Conservation (phyloP, 768 basidiomycete species). For the Mycena pura region DNA sequence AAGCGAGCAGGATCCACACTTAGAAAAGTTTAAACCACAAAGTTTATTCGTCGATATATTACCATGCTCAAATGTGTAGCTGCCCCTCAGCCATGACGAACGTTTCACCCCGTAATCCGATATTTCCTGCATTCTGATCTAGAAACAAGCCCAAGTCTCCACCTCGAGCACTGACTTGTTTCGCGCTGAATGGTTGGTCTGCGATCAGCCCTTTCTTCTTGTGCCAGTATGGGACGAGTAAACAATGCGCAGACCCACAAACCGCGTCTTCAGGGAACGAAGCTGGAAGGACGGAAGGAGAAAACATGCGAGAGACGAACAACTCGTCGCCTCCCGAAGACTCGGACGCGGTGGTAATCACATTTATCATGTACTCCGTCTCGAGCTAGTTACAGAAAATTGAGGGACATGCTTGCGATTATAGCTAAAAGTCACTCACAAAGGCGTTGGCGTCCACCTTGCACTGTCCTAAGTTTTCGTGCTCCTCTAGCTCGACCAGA, state of each 20-base stretch:
- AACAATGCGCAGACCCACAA: slow-evolving; percentile 60
- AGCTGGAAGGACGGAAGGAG: slow-evolving; percentile 39
- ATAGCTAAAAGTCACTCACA: slow-evolving; percentile 34
- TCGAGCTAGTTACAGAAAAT: slow-evolving; percentile 29
- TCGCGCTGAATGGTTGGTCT: slow-evolving; percentile 47
- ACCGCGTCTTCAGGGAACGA: slow-evolving; percentile 52
- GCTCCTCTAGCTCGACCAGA: slow-evolving; percentile 49
- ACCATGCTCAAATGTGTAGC: slow-evolving; percentile 23
- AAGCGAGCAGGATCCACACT: too few relatives aligned
- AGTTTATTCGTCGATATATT: too few relatives aligned
- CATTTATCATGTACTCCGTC: slow-evolving; percentile 44
- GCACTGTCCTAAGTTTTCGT: slow-evolving; percentile 42
- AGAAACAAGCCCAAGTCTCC: slow-evolving; percentile 51
- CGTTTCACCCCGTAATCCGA: slow-evolving; percentile 46
- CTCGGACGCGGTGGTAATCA: slow-evolving; percentile 46
- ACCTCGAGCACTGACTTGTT: slow-evolving; percentile 58
- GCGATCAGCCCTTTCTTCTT: slow-evolving; percentile 39
- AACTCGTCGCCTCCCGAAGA: slow-evolving; percentile 34
- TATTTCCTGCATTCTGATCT: slow-evolving; percentile 36
- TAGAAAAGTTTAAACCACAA: too few relatives aligned
- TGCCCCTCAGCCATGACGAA: slow-evolving; percentile 43
- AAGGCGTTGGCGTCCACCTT: slow-evolving; percentile 39
- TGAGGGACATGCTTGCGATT: not conserved
- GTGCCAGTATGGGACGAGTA: slow-evolving; percentile 58
- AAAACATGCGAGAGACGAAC: slow-evolving; percentile 61